Conservation (phyloP, 441 rosid genomes). For the Gossypium laxum region DNA sequence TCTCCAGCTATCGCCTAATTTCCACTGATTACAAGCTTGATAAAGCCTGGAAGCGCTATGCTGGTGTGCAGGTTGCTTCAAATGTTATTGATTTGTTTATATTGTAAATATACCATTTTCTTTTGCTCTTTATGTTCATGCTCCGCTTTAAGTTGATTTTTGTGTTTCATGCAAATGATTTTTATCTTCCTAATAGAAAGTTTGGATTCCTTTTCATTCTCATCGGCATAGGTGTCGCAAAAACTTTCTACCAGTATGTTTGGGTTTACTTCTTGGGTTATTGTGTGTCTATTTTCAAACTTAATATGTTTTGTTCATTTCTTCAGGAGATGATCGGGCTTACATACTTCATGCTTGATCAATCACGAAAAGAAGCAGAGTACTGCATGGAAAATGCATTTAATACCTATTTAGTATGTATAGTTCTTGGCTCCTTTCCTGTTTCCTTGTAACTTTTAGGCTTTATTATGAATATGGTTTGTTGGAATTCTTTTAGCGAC, state of each 20-base stretch:
- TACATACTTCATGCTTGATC: slow-evolving; percentile 85
- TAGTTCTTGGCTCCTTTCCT: slow-evolving; percentile 17
- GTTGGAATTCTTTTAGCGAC: not conserved
- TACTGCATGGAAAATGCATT: slow-evolving; percentile 96
- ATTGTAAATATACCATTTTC: not conserved
- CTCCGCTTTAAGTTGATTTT: slow-evolving; percentile 6
- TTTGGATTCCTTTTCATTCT: not conserved
- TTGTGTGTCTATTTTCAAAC: not conserved
- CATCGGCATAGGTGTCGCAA: not conserved
- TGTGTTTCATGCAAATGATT: slow-evolving; percentile 1
- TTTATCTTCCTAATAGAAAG: not conserved
- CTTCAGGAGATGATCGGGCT: slow-evolving; percentile 97
- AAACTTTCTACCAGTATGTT: not conserved
- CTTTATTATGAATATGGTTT: not conserved
- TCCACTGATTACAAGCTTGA: slow-evolving; percentile 95
- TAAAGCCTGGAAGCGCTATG: slow-evolving; percentile 96
- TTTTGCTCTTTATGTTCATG: not conserved
- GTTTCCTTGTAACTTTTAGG: slow-evolving; percentile 8
- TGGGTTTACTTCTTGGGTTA: not conserved
- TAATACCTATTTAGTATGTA: slow-evolving; percentile 70
- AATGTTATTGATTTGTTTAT: slow-evolving; percentile 19
- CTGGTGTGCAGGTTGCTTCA: slow-evolving; percentile 83
- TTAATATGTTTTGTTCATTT: slow-evolving; percentile 17
- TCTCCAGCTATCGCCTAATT: slow-evolving; percentile 86
- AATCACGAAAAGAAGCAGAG: slow-evolving; percentile 52